Base-by-base conservation (phyloP, 2,329 filamentous ascomycete species). In the Pseudogymnoascus sp. region DNA sequence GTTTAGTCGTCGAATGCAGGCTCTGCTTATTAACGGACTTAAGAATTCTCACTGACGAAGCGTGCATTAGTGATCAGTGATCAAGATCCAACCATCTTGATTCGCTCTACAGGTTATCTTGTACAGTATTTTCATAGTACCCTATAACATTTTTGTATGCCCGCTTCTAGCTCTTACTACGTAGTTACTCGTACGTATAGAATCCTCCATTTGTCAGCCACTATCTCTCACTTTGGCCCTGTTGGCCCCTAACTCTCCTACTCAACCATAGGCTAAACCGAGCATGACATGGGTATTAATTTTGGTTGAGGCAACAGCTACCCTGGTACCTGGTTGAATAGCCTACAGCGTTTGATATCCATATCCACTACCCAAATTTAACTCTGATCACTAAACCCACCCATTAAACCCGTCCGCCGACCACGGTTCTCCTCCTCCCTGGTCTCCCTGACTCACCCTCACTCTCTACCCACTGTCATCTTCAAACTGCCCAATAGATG, bases 21-120 rank as follows among this genome's bases (percentile, higher is more conserved):
- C 36, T 40, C 46, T 53, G 46, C 46, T 53, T 53, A 53, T 53
- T 16, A 53, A 31, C 46, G 46, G 46, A 53, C 14, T 53, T 53
- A 31, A 50, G n/a, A 16, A 31, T 31, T 53, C 14, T 53, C 25
- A 53, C 2, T 53, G 46, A 53, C 46, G 46, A 16, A 31, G 25
- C 23, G 14, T 53, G 46, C 46, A 53, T 53, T 53, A 53, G 46
- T 53, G 42, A 46, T 46, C 42, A 46, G 18, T 23, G 46, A 53
- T 53, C n/a, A 50, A 18, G 46, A 53, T 53, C 46, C 25, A 18
- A 12, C 25, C 25, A 14, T 53, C 14, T 23, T 28, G 12, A 53
- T 53, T 53, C 25, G 46, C 46, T 53, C 46, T 31, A 53, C 23
- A 53, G 46, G 8, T 53, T 53, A 16, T 53, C n/a, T 31, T 1